Evolutionary conservation across 179 eudicot species (phyloP), one percentile per base, ranked within the genome.

Genomic region (Patellifolia procumbens): DNA sequence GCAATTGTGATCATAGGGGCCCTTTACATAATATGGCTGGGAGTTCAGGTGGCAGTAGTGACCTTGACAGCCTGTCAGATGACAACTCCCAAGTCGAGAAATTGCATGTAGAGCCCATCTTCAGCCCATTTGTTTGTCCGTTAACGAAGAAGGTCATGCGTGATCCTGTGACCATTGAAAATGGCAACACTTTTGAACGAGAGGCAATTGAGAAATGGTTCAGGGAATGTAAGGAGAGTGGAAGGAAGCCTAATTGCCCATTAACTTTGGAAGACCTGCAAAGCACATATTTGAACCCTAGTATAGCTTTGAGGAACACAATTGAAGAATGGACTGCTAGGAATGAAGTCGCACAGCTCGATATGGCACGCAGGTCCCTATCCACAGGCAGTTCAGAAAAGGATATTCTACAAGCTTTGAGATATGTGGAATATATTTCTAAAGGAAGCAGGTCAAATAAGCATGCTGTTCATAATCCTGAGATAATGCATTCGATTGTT

Each of bases 161-260:
- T 7, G 98, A 95, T 82, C 99, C 99, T 28, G 97, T 95, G 24
- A 85, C 88, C 37, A 82, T 89, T 51, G 99, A 95, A 74, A 95
- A 83, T 55, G 96, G 93, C 76, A 85, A 77, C 76, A 89, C 98
- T 28, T 95, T 93, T 79, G 99, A 95, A 78, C 84, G 99, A n/a
- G 89, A 87, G 80, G 99, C 97, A 22, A 95, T 95, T 70, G 95
- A 91, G 79, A 95, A 93, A 76, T 95, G 98, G 98, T 93, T 95
- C 77, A 82, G 74, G 75, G 89, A 91, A 77, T 90, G 97, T 81
- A 85, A 73, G 74, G 89, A 89, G 75, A 89, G 78, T 69, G 91
- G 97, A 75, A 90, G 83, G 74, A 86, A 80, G 80, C 89, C 88
- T 45, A 72, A 81, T 51, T 95, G 98, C 73, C 98, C 99, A 2